Conservation (phyloP, 116 monocot species). For the Papilionanthe hybrid region DNA sequence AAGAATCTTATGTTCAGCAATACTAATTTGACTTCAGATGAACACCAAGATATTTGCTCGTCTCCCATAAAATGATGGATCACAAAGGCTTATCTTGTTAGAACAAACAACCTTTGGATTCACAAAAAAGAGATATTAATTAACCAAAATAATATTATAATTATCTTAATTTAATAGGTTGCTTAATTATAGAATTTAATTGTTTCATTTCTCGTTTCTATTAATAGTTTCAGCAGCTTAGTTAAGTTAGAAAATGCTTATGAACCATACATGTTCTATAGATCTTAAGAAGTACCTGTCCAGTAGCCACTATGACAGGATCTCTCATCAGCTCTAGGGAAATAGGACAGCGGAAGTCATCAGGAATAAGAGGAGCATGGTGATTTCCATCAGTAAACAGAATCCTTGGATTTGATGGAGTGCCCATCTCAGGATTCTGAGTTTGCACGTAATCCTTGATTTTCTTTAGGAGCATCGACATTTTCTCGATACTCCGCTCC, state of each 20-base stretch:
- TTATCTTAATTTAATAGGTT: too few relatives aligned
- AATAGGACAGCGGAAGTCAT: conserved; percentile 88
- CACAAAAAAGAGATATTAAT: too few relatives aligned
- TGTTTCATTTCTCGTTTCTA: too few relatives aligned
- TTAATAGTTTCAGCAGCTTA: background rate
- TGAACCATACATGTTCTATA: background rate
- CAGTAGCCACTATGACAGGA: conserved; percentile 86
- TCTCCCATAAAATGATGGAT: too few relatives aligned
- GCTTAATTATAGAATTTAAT: too few relatives aligned
- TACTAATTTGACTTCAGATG: too few relatives aligned
- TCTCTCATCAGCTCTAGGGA: conserved; percentile 85
- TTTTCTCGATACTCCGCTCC: conserved; percentile 69
- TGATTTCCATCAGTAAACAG: conserved; percentile 17
- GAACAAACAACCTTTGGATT: too few relatives aligned
- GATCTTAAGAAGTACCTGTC: conserved; percentile 48
- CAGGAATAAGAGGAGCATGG: conserved; percentile 52
- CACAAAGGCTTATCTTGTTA: too few relatives aligned
- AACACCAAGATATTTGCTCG: too few relatives aligned
- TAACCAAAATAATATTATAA: too few relatives aligned
- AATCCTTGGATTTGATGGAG: conserved; percentile 16
- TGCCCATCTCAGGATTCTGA: conserved; percentile 55
- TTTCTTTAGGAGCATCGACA: conserved; percentile 72
- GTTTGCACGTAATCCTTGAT: conserved; percentile 86
- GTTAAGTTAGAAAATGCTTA: background rate
- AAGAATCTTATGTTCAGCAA: too few relatives aligned